phyloP scores from a whole-genome alignment of 495 filamentous ascomycete species.

The Neurospora sp. region DNA sequence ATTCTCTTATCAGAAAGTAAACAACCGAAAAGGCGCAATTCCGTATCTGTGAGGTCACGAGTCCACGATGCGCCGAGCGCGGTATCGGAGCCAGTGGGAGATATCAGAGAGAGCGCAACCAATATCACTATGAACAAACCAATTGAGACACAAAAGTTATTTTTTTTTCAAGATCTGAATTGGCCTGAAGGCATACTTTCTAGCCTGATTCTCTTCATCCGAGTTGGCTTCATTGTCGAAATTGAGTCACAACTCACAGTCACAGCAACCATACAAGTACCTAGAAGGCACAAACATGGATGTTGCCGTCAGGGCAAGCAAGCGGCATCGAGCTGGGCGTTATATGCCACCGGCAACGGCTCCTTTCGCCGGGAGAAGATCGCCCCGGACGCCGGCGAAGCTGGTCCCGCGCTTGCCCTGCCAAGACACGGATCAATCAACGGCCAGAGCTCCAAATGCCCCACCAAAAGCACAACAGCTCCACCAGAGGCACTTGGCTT shows the following conservation, averaged over 20 bases:
- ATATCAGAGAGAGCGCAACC: not conserved
- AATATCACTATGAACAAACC: not conserved
- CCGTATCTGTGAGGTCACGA: not conserved
- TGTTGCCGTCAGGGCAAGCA: not conserved
- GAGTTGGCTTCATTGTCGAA: not conserved
- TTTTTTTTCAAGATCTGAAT: not conserved
- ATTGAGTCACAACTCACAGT: not conserved
- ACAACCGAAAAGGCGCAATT: not conserved
- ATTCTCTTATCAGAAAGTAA: not conserved
- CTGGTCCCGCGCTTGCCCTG: not conserved
- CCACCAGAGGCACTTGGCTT: not conserved
- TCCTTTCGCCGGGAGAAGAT: not conserved
- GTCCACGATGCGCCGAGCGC: not conserved
- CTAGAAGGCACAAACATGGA: not conserved
- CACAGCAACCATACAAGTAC: not conserved
- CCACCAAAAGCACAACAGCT: not conserved
- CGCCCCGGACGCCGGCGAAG: not conserved
- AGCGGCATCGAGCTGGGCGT: not conserved
- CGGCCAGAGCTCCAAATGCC: not conserved
- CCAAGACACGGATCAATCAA: not conserved
- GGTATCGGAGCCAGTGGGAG: not conserved
- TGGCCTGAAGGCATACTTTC: not conserved
- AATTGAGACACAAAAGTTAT: not conserved
- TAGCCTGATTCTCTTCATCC: not conserved
- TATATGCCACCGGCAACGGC: not conserved